phyloP scores from a whole-genome alignment of 2,329 filamentous ascomycete species.

The Aspergillus novoparasiticus region DNA sequence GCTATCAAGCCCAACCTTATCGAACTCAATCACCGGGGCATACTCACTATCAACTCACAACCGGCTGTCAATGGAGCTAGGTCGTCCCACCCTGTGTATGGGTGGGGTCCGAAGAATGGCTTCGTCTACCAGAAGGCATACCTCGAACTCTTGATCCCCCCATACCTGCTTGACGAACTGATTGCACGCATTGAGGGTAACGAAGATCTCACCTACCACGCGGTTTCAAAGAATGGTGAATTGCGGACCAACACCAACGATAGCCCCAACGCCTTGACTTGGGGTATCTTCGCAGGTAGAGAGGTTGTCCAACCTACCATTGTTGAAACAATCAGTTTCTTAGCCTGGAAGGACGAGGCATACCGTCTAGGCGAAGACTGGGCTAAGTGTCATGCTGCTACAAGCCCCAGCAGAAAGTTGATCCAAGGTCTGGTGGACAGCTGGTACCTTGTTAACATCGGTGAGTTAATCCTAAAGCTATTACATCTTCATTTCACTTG shows the following conservation, averaged over 20 bases:
- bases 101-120: slow-evolving; percentile 92
- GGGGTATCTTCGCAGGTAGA: slow-evolving; percentile 98
- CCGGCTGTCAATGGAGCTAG: slow-evolving; percentile 90
- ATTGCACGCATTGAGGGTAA: slow-evolving; percentile 75
- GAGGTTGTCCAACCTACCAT: slow-evolving; percentile 99
- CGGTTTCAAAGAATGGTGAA: slow-evolving; percentile 79
- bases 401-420: slow-evolving; percentile 74
- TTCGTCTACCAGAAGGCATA: slow-evolving; percentile 99
- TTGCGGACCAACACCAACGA: slow-evolving; percentile 81
- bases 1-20: slow-evolving; percentile 76
- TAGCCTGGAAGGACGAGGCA: slow-evolving; percentile 98
- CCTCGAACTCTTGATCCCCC: slow-evolving; percentile 84
- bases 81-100: slow-evolving; percentile 82
- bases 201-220: slow-evolving; percentile 88
- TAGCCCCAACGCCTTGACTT: slow-evolving; percentile 96
- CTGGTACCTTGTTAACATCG: slow-evolving; percentile 95
- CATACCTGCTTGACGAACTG: slow-evolving; percentile 75
- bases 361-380: slow-evolving; percentile 91
- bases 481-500: background rate
- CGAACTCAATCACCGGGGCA: slow-evolving; percentile 78
- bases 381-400: slow-evolving; percentile 83
- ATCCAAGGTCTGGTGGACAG: slow-evolving; percentile 82
- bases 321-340: slow-evolving; percentile 94
- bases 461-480: slow-evolving; percentile 54
- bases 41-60: slow-evolving; percentile 97